phyloP scores from a whole-genome alignment of 2,329 filamentous ascomycete genomes.

The Botrytis tulipae region DNA sequence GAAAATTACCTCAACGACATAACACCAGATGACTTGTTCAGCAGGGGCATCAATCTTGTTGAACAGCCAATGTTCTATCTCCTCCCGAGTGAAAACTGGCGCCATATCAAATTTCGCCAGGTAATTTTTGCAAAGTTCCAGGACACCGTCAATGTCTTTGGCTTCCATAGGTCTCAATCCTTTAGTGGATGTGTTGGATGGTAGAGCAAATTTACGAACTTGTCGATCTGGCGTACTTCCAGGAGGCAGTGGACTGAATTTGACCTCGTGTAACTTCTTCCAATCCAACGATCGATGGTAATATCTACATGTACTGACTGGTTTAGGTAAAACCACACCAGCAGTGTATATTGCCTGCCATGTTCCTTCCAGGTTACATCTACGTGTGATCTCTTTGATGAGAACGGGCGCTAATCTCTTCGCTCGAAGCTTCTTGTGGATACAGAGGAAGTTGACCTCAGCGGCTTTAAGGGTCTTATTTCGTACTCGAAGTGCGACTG shows the following conservation, averaged over 20 bases:
- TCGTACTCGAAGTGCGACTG: constrained; percentile 77
- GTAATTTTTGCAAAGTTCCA: constrained; percentile 73
- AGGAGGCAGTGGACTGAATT: constrained; percentile 83
- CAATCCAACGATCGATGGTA: constrained; percentile 93
- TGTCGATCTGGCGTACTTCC: constrained; percentile 84
- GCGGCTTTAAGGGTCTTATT: constrained; percentile 72
- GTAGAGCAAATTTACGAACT: constrained; percentile 80
- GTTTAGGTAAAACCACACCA: constrained; percentile 85
- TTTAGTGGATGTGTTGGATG: constrained; percentile 67
- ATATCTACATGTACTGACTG: constrained; percentile 90
- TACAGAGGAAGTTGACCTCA: constrained; percentile 97
- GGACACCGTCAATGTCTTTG: constrained; percentile 74
- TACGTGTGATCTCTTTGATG: constrained; percentile 95
- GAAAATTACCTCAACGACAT: constrained; percentile 72
- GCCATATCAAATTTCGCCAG: constrained; percentile 78
- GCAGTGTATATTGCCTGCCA: constrained; percentile 97
- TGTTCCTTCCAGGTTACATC: constrained; percentile 81
- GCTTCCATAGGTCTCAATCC: constrained; percentile 78
- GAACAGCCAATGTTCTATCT: constrained; percentile 85
- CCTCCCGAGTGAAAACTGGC: constrained; percentile 74
- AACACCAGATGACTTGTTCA: constrained; percentile 89
- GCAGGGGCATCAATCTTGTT: constrained; percentile 63
- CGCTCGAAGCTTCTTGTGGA: constrained; percentile 94
- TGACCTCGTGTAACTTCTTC: constrained; percentile 92
- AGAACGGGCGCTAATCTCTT: constrained; percentile 91